These are phyloP conservation scores for Suillus spraguei DNA, from an alignment of 768 basidiomycete genomes.

Conservation along the genomic window DNA sequence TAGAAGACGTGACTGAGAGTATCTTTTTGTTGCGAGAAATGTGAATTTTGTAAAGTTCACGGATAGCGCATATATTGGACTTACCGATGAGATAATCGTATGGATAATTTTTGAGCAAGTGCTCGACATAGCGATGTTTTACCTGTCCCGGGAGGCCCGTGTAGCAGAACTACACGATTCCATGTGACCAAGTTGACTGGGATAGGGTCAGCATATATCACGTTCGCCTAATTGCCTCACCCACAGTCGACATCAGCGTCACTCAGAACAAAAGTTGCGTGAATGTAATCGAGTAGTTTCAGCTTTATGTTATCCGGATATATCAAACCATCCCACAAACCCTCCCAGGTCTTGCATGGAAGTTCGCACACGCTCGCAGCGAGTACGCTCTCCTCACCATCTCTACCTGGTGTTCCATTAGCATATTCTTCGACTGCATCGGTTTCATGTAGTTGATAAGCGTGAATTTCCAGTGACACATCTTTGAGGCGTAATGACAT, in stretches of 20 bases:
- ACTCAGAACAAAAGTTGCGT: conserved; percentile 91
- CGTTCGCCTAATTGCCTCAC: conserved; percentile 28
- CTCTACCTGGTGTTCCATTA: conserved; percentile 54
- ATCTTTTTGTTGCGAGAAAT: conserved; percentile 48
- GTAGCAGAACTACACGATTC: conserved; percentile 93
- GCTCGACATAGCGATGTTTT: conserved; percentile 96
- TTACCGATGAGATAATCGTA: conserved; percentile 84
- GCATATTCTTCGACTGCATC: conserved; percentile 77
- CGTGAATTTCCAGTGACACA: conserved; percentile 75
- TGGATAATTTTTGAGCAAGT: conserved; percentile 92
- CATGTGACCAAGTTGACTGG: conserved; percentile 89
- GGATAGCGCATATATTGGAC: conserved; percentile 19
- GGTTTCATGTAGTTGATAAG: conserved; percentile 78
- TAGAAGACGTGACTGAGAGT: conserved; percentile 82
- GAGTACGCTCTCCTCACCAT: conserved; percentile 69
- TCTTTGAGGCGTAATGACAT: conserved; percentile 57
- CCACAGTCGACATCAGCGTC: conserved; percentile 84
- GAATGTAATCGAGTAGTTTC: conserved; percentile 90
- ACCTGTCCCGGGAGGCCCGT: conserved; percentile 97
- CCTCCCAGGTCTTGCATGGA: conserved; percentile 82
- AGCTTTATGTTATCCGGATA: conserved; percentile 84
- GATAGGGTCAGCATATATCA: conserved; percentile 14
- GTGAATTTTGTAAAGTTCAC: conserved; percentile 6
- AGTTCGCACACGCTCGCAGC: conserved; percentile 91
- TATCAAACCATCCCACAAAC: conserved; percentile 91